These are phyloP conservation scores for Amanita brunnescens DNA, from an alignment of 768 basidiomycete species.

Conservation along the genomic window DNA sequence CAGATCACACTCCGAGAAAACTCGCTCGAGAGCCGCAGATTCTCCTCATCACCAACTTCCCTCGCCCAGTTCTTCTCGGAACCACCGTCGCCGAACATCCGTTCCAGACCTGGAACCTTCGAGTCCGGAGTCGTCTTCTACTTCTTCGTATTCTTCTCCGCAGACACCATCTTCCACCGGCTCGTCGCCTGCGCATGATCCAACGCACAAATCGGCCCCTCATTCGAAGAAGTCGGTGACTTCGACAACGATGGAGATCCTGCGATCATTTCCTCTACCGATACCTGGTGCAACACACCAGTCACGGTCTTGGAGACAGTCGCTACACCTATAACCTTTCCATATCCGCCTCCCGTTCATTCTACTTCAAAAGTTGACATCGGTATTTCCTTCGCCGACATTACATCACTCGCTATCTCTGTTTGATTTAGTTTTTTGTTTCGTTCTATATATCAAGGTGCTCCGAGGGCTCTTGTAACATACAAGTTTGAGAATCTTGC, in stretches of 20 bases:
- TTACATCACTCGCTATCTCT: not conserved
- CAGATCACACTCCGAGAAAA: slow-evolving; percentile 14
- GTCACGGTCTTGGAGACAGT: slow-evolving; percentile 12
- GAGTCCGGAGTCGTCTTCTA: slow-evolving; percentile 29
- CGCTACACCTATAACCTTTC: slow-evolving; percentile 8
- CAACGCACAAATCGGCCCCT: slow-evolving; percentile 10
- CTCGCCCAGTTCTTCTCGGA: slow-evolving; percentile 1
- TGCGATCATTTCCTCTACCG: slow-evolving; percentile 42
- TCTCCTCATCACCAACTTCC: slow-evolving; percentile 10
- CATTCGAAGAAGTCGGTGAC: slow-evolving; percentile 23
- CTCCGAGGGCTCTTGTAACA: not conserved
- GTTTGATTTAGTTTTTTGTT: not conserved
- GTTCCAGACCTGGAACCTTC: slow-evolving; percentile 39
- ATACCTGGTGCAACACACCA: slow-evolving; percentile 17
- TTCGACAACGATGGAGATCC: slow-evolving; percentile 32
- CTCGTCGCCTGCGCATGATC: slow-evolving; percentile 13
- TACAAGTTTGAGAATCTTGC: not conserved
- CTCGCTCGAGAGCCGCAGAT: slow-evolving; percentile 16
- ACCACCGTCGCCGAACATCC: slow-evolving; percentile 4
- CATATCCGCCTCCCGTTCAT: not conserved
- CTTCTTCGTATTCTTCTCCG: slow-evolving; percentile 22
- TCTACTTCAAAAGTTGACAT: not conserved
- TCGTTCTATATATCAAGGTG: not conserved
- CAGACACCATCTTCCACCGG: slow-evolving; percentile 20
- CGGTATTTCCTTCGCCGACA: not conserved